These are phyloP conservation scores for Sporothrix humicola DNA, from an alignment of 2,329 filamentous ascomycete genomes.

Conservation along the genomic window DNA sequence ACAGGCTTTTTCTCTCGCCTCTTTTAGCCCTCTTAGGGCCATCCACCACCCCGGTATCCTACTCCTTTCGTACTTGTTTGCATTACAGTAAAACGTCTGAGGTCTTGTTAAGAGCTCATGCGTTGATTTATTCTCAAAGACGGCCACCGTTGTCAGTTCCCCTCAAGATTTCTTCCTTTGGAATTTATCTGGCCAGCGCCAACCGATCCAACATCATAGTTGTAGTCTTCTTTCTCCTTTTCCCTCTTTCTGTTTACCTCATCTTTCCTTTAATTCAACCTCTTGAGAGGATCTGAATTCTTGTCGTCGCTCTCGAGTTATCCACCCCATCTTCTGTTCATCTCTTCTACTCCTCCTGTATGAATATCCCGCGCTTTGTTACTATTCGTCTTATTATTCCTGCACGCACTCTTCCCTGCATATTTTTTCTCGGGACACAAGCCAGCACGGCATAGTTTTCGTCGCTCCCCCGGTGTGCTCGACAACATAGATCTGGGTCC, in stretches of 20 bases:
- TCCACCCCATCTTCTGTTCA: not conserved
- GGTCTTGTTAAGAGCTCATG: too few relatives aligned
- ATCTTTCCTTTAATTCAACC: not conserved
- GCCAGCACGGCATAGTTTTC: slow-evolving; percentile 18
- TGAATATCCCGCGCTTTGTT: not conserved
- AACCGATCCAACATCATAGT: not conserved
- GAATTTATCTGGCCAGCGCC: not conserved
- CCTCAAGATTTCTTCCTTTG: not conserved
- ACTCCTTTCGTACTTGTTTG: not conserved
- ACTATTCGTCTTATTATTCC: slow-evolving; percentile 8
- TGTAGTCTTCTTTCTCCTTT: not conserved
- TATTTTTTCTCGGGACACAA: slow-evolving; percentile 10
- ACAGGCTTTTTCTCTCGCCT: not conserved
- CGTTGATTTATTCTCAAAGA: too few relatives aligned
- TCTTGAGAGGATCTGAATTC: not conserved
- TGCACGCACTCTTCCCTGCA: slow-evolving; percentile 7
- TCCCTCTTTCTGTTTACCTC: not conserved
- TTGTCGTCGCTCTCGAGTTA: not conserved
- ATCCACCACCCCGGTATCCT: slow-evolving; percentile 3
- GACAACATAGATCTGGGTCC: not conserved
- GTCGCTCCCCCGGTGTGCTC: not conserved
- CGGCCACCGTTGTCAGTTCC: not conserved
- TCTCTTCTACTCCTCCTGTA: not conserved
- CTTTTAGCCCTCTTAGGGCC: not conserved
- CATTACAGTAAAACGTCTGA: not conserved